Base-by-base conservation (phyloP, 495 filamentous ascomycete species). In the Coniosporium apollinis region DNA sequence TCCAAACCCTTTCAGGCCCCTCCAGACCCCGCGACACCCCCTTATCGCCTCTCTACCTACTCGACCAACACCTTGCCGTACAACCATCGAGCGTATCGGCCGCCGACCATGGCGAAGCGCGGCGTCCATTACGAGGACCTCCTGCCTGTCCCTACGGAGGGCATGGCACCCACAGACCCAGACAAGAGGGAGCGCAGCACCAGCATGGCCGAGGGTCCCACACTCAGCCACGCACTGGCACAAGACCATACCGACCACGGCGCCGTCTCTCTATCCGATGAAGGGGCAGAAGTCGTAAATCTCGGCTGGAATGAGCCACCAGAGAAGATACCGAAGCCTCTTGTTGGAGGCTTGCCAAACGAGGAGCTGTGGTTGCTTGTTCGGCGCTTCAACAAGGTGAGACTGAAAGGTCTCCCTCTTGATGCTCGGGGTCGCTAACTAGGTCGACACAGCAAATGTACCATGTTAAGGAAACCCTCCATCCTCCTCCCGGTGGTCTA, bases 391-490 rank as follows among this genome's bases (percentile, higher is more conserved):
- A 79, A 93, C 49, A 87, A 89, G 68, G 80, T 76, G 17, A 33
- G 49, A n/a, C n/a, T n/a, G n/a, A n/a, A n/a, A n/a, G n/a, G n/a
- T n/a, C n/a, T n/a, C n/a, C n/a, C n/a, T n/a, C n/a, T n/a, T n/a
- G n/a, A n/a, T n/a, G n/a, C n/a, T n/a, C n/a, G n/a, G n/a, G n/a
- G n/a, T n/a, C n/a, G n/a, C n/a, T n/a, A n/a, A n/a, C n/a, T n/a
- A n/a, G n/a, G n/a, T n/a, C n/a, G n/a, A 3, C 36, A 20, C 34
- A 86, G 80, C 82, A 89, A 78, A 77, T 89, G 54, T 86, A 86
- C 54, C 76, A 87, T 60, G 74, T 87, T 44, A 84, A 82, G 54
- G 76, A 77, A 11, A 62, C 72, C 1, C 53, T 62, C 2, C 57
- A 68, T 53, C 16, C 47, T 14, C 50, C 59, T 1, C 63, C 67